Percentiles rank a stretch among this genome's conserved stretches.
These are phyloP conservation scores for Elasticomyces elasticus DNA, from an alignment of 495 filamentous ascomycete genomes.

Conservation along the genomic window DNA sequence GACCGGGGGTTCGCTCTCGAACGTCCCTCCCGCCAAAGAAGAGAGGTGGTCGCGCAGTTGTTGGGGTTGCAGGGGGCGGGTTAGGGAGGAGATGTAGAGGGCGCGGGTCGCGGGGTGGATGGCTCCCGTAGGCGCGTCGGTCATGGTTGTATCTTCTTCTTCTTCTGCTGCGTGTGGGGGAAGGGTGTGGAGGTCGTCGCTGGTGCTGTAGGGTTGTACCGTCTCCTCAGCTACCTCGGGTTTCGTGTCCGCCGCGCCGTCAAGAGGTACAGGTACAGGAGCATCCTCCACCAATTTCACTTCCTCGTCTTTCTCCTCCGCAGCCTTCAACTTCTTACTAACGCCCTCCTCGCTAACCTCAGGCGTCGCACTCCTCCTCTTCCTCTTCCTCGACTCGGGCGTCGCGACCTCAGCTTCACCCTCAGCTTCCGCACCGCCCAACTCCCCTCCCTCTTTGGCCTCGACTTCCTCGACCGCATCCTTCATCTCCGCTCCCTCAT, in stretches of 20 bases:
- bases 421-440: not conserved
- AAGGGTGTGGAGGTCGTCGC: slow-evolving; percentile 10
- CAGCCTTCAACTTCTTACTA: slow-evolving; percentile 27
- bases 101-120: slow-evolving; percentile 74
- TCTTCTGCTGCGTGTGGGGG: no score
- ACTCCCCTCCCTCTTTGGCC: no score
- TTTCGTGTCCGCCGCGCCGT: not conserved
- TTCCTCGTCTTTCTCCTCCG: not conserved
- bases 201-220: slow-evolving; percentile 8
- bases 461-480: not conserved
- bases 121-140: slow-evolving; percentile 35
- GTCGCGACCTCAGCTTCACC: not conserved
- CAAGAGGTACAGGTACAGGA: slow-evolving; percentile 7
- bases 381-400: slow-evolving; percentile 30
- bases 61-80: slow-evolving; percentile 66
- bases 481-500: not conserved
- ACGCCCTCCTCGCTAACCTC: slow-evolving; percentile 21
- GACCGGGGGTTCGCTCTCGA: slow-evolving; percentile 41
- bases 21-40: no score
- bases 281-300: slow-evolving; percentile 9
- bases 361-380: slow-evolving; percentile 29
- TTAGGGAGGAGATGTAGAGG: slow-evolving; percentile 84
- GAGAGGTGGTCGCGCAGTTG: slow-evolving; percentile 58
- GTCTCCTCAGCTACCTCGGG: slow-evolving; percentile 1
- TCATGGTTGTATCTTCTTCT: not conserved